Evolutionary conservation across 495 filamentous ascomycete genomes (phyloP).

Genomic region (Lasiosphaeriaceae sp.): DNA sequence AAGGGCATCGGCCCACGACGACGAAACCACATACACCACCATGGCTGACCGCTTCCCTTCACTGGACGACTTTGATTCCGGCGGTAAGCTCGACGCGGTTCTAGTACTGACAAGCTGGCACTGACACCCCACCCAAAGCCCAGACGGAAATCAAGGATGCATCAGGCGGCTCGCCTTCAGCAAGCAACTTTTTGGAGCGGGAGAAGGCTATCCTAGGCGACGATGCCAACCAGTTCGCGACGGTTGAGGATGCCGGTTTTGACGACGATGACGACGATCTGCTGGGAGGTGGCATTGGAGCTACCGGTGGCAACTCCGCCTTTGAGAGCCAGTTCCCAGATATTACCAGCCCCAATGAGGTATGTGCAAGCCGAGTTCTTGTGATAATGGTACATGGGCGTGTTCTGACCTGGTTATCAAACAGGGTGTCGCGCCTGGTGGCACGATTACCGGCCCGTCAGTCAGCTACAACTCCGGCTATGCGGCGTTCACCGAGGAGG

Average conservation of each 20-base stretch:
- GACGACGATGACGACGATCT: conserved; percentile 73
- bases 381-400: not conserved
- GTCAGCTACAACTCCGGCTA: conserved; percentile 69
- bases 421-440: conserved; percentile 81
- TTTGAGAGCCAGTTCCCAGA: conserved; percentile 89
- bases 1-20: not conserved
- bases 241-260: conserved; percentile 64
- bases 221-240: conserved; percentile 86
- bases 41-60: conserved; percentile 98
- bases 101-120: conserved; percentile 16
- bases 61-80: conserved; percentile 90
- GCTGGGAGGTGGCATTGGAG: conserved; percentile 58
- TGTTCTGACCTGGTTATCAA: conserved; percentile 18
- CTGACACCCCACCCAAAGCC: conserved; percentile 28
- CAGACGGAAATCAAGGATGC: conserved; percentile 44
- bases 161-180: conserved; percentile 41
- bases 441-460: conserved; percentile 71
- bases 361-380: conserved; percentile 35
- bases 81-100: conserved; percentile 48
- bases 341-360: conserved; percentile 76
- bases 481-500: conserved; percentile 49
- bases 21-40: conserved; percentile 14
- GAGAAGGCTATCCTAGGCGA: conserved; percentile 87
- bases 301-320: conserved; percentile 53
- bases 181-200: conserved; percentile 80